phyloP scores from a whole-genome alignment of 78 protist genomes.

The Speleostelium caveatum region DNA sequence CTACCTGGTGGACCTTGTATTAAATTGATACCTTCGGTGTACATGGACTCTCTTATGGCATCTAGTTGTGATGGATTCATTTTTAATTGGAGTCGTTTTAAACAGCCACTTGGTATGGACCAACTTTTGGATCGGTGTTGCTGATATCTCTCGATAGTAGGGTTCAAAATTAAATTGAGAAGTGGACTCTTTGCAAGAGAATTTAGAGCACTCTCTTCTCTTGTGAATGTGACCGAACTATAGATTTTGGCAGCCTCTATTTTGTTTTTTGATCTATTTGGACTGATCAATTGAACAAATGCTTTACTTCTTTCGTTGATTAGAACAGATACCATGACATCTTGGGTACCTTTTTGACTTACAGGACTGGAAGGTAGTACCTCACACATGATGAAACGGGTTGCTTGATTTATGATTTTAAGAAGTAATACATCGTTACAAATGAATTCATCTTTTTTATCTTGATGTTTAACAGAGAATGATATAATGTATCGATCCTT shows the following conservation, averaged over 20 bases:
- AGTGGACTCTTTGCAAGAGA: too few species aligned
- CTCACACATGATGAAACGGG: too few species aligned
- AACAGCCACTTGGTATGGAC: too few species aligned
- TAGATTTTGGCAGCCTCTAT: too few species aligned
- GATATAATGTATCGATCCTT: not conserved
- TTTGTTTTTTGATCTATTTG: not conserved
- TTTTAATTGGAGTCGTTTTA: not conserved
- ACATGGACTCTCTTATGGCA: conserved; percentile 9
- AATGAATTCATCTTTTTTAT: not conserved
- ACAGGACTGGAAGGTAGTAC: too few species aligned
- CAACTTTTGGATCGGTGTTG: too few species aligned
- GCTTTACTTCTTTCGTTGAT: too few species aligned
- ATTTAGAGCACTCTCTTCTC: too few species aligned
- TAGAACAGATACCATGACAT: too few species aligned
- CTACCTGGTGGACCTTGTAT: conserved; percentile 79
- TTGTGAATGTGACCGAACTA: too few species aligned
- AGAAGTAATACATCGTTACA: not conserved
- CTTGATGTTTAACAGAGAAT: not conserved
- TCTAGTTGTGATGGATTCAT: conserved; percentile 29
- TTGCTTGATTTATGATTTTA: not conserved
- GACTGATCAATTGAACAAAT: conserved; percentile 2
- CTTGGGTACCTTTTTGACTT: not conserved
- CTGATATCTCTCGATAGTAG: too few species aligned
- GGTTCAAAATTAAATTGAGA: too few species aligned
- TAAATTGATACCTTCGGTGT: not conserved